A percentile compares a stretch with the other conserved stretches of the same genome.
Evolutionary conservation across 805 yeast species (phyloP).

Genomic region (Barnettozyma salicaria): DNA sequence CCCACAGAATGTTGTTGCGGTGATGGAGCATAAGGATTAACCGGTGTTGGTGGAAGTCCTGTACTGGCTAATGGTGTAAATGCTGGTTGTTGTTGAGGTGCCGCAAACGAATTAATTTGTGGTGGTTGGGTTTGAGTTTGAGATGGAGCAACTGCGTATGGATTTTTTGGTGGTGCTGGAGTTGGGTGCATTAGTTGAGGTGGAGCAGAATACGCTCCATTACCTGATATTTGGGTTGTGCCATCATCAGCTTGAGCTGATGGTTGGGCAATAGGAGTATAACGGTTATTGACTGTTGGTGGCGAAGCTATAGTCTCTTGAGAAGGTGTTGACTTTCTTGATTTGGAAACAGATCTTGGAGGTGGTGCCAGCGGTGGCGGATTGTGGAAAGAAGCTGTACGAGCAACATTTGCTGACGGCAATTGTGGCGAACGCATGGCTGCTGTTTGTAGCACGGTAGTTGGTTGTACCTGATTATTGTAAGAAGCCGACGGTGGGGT

Average conservation of each 20-base stretch:
- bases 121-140: conserved; percentile 12
- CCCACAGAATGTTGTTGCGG: conserved; percentile 24
- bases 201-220: conserved; percentile 28
- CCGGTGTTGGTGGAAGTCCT: conserved; percentile 20
- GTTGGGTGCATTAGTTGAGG: conserved; percentile 28
- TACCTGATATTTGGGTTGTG: conserved; percentile 5
- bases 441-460: conserved; percentile 17
- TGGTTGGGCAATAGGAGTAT: conserved; percentile 28
- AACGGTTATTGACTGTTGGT: conserved; percentile 27
- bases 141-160: conserved; percentile 32
- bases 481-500: conserved; percentile 38
- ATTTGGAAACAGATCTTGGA: conserved; percentile 29
- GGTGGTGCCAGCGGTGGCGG: conserved; percentile 30
- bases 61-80: conserved; percentile 10
- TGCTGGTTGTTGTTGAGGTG: conserved; percentile 23
- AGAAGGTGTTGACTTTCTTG: conserved; percentile 15
- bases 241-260: conserved; percentile 18
- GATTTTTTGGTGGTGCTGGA: conserved; percentile 25
- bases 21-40: conserved; percentile 35
- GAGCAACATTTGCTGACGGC: conserved; percentile 17
- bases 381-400: conserved; percentile 22
- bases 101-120: conserved; percentile 36
- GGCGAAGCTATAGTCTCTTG: conserved; percentile 22
- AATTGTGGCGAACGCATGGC: conserved; percentile 24
- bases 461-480: conserved; percentile 13